Conservation (phyloP, 108 stramenopile species). For the Cyclotella baltica region DNA sequence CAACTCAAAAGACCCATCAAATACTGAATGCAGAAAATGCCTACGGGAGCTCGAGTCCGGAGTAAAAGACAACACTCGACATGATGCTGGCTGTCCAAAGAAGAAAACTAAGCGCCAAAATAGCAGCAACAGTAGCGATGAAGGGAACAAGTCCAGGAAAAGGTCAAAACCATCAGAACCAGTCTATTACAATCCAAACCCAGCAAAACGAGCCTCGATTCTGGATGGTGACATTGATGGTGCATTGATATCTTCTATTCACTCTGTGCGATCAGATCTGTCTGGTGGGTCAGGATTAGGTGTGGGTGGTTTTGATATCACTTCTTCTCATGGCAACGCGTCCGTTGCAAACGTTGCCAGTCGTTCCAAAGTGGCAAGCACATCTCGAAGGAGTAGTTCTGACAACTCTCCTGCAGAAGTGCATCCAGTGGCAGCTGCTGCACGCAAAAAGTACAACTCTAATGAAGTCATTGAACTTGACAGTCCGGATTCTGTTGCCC, state of each 20-base stretch:
- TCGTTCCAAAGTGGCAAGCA: not conserved
- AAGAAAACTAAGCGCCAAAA: not conserved
- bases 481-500: not conserved
- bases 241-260: not conserved
- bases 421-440: not conserved
- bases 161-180: not conserved
- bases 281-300: not conserved
- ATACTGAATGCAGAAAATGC: not conserved
- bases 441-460: not conserved
- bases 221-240: not conserved
- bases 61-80: not conserved
- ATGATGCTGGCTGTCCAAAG: not conserved
- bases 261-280: not conserved
- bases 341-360: not conserved
- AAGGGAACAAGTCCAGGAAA: not conserved
- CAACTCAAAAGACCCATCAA: not conserved
- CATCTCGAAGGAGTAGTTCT: not conserved
- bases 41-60: not conserved
- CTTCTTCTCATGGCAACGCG: not conserved
- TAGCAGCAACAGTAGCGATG: not conserved
- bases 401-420: not conserved
- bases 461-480: not conserved
- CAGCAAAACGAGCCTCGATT: not conserved
- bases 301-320: not conserved
- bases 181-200: constrained; percentile 16